Conservation (phyloP, 306 rosid species). For the Pachyrhizus erosus region DNA sequence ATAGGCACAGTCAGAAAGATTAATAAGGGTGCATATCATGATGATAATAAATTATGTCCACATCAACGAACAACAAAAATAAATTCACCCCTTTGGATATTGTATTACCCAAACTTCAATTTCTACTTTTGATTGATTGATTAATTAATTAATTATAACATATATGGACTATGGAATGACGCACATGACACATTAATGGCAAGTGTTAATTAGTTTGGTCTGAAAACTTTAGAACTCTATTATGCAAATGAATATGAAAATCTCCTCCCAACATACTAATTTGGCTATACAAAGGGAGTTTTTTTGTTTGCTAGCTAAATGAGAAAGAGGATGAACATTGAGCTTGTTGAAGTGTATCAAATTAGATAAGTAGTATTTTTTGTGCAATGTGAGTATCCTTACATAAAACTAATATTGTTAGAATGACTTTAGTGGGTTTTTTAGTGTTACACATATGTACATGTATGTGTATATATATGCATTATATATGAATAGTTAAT, state of each 20-base stretch:
- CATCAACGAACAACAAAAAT: not conserved
- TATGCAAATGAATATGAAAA: not conserved
- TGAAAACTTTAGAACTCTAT: not conserved
- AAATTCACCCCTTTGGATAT: not conserved
- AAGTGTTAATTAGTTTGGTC: not conserved
- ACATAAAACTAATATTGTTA: too few relatives aligned
- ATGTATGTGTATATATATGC: too few relatives aligned
- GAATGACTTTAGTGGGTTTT: too few relatives aligned
- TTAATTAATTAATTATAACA: too few relatives aligned
- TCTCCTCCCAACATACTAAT: too few relatives aligned
- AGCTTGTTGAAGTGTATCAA: not conserved
- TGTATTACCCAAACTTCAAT: not conserved
- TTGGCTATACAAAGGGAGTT: not conserved
- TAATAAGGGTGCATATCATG: not conserved
- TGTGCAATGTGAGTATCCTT: not conserved
- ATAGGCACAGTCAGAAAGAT: not conserved
- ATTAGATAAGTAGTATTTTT: not conserved
- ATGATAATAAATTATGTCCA: constrained; percentile 31
- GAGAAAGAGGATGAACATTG: not conserved
- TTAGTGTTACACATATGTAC: too few relatives aligned
- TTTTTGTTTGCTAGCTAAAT: not conserved
- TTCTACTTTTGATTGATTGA: not conserved
- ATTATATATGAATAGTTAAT: not conserved
- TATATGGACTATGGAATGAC: too few relatives aligned
- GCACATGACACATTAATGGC: not conserved